Percentiles rank a stretch among this genome's conserved stretches.
phyloP scores from a whole-genome alignment of 2,329 filamentous ascomycete genomes.

The Paramyrothecium sp. region DNA sequence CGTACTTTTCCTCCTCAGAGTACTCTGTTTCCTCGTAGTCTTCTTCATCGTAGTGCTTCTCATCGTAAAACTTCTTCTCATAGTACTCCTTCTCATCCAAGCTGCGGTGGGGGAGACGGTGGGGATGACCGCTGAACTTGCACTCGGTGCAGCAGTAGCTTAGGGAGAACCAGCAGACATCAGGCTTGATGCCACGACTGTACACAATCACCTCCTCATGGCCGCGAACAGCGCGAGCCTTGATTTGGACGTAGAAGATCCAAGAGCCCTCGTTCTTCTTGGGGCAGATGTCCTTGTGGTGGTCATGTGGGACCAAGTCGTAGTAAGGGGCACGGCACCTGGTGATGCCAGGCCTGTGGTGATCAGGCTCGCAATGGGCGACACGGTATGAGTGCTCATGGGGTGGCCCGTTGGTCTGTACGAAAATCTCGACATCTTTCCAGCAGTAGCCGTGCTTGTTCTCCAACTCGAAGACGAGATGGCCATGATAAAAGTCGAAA shows the following conservation, averaged over 20 bases:
- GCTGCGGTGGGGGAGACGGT: neutral
- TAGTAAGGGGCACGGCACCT: conserved; percentile 22
- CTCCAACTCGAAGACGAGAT: conserved; percentile 19
- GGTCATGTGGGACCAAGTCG: conserved; percentile 19
- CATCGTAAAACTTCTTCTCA: neutral
- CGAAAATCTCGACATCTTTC: conserved; percentile 19
- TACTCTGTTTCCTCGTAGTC: neutral
- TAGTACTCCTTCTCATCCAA: neutral
- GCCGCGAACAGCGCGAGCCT: conserved; percentile 17
- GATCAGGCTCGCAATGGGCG: neutral
- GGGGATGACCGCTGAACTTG: conserved; percentile 1
- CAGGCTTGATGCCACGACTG: conserved; percentile 17
- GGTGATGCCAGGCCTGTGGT: conserved; percentile 2
- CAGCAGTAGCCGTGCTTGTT: conserved; percentile 22
- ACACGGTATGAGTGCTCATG: conserved; percentile 17
- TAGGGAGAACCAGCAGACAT: conserved; percentile 21
- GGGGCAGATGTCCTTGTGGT: conserved; percentile 20
- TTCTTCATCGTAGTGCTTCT: conserved; percentile 1
- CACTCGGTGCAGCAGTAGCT: conserved; percentile 23
- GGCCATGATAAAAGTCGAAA: conserved; percentile 23
- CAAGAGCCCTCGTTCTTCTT: conserved; percentile 20
- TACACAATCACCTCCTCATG: conserved; percentile 19
- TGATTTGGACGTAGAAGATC: conserved; percentile 24
- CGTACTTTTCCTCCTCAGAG: neutral
- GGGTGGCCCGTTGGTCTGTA: conserved; percentile 18